Conservation (phyloP, 1,284 basidiomycete species). For the Pseudozyma flocculosa region DNA sequence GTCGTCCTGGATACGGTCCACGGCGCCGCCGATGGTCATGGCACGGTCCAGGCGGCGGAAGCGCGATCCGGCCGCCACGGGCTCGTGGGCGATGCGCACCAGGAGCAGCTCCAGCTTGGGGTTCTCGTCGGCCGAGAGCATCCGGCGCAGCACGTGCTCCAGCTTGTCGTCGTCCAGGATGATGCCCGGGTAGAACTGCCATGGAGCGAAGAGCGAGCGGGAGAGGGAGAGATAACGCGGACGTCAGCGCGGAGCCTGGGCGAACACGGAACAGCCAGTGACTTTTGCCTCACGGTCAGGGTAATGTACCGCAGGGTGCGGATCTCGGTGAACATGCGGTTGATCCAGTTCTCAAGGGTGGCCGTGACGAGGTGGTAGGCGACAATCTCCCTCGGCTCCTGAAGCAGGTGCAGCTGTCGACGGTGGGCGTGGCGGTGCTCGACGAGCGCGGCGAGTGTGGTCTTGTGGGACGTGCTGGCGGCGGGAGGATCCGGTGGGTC, state of each 20-base stretch:
- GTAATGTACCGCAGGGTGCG: conserved; percentile 27
- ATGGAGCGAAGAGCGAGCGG: background rate
- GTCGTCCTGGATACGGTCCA: conserved; percentile 26
- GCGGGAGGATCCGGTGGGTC: background rate
- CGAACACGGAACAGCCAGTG: too few relatives aligned
- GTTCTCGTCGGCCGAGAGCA: conserved; percentile 15
- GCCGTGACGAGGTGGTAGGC: conserved; percentile 34
- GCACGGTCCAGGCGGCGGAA: conserved; percentile 28
- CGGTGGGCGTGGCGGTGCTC: background rate
- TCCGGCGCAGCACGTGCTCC: conserved; percentile 32
- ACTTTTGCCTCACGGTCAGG: conserved; percentile 20
- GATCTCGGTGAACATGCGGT: conserved; percentile 16
- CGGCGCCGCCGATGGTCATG: conserved; percentile 36
- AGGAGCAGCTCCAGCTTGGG: conserved; percentile 16
- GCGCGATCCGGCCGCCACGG: conserved; percentile 16
- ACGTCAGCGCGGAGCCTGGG: too few relatives aligned
- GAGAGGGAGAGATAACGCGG: background rate
- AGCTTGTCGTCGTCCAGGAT: conserved; percentile 39
- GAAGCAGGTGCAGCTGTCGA: background rate
- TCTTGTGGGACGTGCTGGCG: background rate
- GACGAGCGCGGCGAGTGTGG: too few relatives aligned
- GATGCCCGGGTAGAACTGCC: conserved; percentile 25
- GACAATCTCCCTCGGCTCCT: conserved; percentile 17
- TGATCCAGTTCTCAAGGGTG: conserved; percentile 32
- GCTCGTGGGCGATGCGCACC: conserved; percentile 25